Base-by-base conservation (phyloP, 2,329 filamentous ascomycete genomes). In the Aspergillus quadricinctus region DNA sequence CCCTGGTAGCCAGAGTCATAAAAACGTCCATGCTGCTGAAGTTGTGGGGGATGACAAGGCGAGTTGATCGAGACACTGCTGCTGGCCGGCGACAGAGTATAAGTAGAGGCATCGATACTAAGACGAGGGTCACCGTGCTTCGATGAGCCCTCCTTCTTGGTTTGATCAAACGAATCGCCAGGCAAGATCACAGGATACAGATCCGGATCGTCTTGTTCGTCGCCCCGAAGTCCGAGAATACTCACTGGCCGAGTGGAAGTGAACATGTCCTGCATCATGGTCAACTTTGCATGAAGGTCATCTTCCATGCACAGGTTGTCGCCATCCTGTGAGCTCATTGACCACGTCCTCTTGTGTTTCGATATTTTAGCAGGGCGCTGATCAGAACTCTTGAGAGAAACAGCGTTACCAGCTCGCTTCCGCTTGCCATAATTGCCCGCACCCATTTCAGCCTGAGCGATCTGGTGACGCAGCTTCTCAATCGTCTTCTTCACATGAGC, bases 401-500 rank as follows among this genome's bases (percentile, higher is more conserved):
- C 75, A 0, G 81, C 80, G 27, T 77, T 78, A 63, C 77, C 82
- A 67, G 77, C 82, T 62, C 84, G 80, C 69, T 86, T 86, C 54
- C 83, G 78, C 69, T 86, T 87, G 58, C 83, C 81, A 55, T 82
- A 78, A 51, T 81, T 81, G 57, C 82, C 81, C 70, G 83, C 80
- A 21, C 83, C 83, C 54, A 83, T 78, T 66, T 86, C 84, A 23
- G 81, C 80, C 68, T 97, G 92, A 0, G 88, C 81, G 58, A 97
- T 94, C 68, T 97, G 93, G 69, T 96, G 92, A 73, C 95, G 95
- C 49, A 97, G 78, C 75, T 97, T 97, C 69, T 97, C 93, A 64
- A 97, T 97, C 0, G 89, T 90, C 77, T 97, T 97, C 75, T 95
- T 96, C 61, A 97, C 90, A 67, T 97, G 93, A 0, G 90, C 89